Percentiles rank a stretch among this genome's conserved stretches.
Evolutionary conservation across 2,329 filamentous ascomycete species (phyloP).

Genomic region (Albophoma yamanashiensis): DNA sequence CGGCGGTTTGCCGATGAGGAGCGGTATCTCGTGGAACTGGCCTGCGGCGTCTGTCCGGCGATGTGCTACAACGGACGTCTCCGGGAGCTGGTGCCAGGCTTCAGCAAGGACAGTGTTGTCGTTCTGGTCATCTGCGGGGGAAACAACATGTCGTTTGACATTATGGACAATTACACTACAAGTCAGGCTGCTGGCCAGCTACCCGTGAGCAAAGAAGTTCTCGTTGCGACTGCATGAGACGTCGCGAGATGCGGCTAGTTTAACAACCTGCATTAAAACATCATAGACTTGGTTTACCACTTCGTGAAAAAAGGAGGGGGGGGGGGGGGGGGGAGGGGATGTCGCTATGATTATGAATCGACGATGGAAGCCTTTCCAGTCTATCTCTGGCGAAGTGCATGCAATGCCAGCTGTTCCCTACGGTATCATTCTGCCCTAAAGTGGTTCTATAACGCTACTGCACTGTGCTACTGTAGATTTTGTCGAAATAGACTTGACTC

Average conservation of each 20-base stretch:
- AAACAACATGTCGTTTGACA: slow-evolving; percentile 20
- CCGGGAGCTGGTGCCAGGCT: slow-evolving; percentile 9
- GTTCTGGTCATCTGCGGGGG: slow-evolving; percentile 21
- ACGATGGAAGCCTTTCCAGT: no score
- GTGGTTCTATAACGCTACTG: no score
- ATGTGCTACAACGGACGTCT: slow-evolving; percentile 15
- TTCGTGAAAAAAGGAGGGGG: no score
- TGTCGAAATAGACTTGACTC: no score
- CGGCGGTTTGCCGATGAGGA: slow-evolving; percentile 17
- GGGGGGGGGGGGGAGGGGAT: no score
- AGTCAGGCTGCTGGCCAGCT: not conserved
- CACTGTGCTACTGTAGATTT: no score
- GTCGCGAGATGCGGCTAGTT: not conserved
- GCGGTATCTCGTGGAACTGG: slow-evolving; percentile 17
- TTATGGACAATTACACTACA: slow-evolving; percentile 10
- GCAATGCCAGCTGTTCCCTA: no score
- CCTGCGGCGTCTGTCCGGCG: slow-evolving; percentile 17
- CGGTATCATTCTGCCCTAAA: no score
- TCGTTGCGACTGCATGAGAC: not conserved
- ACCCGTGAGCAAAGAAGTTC: not conserved
- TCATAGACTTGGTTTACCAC: not conserved
- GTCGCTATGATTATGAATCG: no score
- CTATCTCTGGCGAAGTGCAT: no score
- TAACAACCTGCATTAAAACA: not conserved
- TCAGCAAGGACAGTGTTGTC: slow-evolving; percentile 13